A percentile compares a stretch with the other conserved stretches of the same genome.
Evolutionary conservation across 352 stramenopile genomes (phyloP).

Genomic region (Phytophthora idaei): DNA sequence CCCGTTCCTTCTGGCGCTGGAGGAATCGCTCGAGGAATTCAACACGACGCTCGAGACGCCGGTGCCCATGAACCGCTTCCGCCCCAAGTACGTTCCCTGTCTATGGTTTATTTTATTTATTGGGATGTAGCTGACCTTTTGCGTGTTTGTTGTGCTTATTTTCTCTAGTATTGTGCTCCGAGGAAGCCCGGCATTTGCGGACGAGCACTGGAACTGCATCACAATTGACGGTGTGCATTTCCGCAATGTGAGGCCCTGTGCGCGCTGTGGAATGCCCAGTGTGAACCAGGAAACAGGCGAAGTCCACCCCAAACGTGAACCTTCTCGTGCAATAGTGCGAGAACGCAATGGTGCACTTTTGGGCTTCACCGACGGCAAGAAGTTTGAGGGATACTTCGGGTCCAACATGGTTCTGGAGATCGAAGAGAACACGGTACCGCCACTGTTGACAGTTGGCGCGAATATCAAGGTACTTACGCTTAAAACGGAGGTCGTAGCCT

Average conservation of each 20-base stretch:
- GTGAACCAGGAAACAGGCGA: conserved; percentile 74
- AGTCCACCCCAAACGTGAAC: conserved; percentile 50
- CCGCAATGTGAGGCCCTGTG: conserved; percentile 76
- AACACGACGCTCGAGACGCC: conserved; percentile 58
- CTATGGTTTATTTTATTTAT: background rate
- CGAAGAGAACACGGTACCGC: conserved; percentile 8
- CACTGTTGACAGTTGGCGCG: conserved; percentile 48
- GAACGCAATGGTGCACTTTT: conserved; percentile 67
- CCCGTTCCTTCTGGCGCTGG: conserved; percentile 68
- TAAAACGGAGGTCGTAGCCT: conserved; percentile 64
- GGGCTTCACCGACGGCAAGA: conserved; percentile 60
- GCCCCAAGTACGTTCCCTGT: conserved; percentile 58
- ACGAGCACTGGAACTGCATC: conserved; percentile 79
- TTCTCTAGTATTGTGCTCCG: conserved; percentile 71
- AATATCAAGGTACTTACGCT: conserved; percentile 70
- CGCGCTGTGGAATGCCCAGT: conserved; percentile 77
- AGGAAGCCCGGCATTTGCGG: conserved; percentile 64
- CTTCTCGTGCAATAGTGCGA: conserved; percentile 52
- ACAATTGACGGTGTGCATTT: conserved; percentile 60
- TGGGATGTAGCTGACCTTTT: background rate
- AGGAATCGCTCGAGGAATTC: conserved; percentile 65
- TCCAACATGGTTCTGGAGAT: conserved; percentile 72
- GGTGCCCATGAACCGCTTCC: conserved; percentile 84
- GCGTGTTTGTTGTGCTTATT: background rate
- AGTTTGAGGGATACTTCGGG: conserved; percentile 74